Percentiles rank a stretch among this genome's conserved stretches.
phyloP scores from a whole-genome alignment of 495 filamentous ascomycete species.

The Hyphodiscus hymeniophilus region DNA sequence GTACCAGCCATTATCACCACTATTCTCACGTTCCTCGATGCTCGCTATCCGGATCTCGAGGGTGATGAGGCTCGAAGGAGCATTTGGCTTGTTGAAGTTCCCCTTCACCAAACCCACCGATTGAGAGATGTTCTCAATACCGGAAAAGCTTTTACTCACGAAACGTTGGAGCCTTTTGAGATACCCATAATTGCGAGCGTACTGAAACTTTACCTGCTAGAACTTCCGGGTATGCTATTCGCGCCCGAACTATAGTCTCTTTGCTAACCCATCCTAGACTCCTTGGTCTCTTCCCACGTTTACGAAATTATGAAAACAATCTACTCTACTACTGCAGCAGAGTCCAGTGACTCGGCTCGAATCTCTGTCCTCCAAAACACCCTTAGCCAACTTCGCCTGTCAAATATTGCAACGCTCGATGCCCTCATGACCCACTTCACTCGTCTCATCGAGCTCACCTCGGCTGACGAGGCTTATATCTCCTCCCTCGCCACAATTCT shows the following conservation, averaged over 20 bases:
- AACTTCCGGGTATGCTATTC: slow-evolving; percentile 70
- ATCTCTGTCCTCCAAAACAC: slow-evolving; percentile 93
- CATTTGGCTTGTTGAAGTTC: slow-evolving; percentile 92
- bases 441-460: slow-evolving; percentile 91
- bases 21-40: slow-evolving; percentile 87
- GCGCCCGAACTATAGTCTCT: slow-evolving; percentile 14
- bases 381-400: slow-evolving; percentile 85
- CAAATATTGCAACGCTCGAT: slow-evolving; percentile 97
- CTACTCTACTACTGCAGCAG: slow-evolving; percentile 76
- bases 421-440: slow-evolving; percentile 98
- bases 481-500: slow-evolving; percentile 67
- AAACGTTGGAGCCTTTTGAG: slow-evolving; percentile 76
- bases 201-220: slow-evolving; percentile 91
- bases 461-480: slow-evolving; percentile 84
- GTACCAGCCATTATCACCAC: slow-evolving; percentile 91
- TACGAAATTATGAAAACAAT: slow-evolving; percentile 99
- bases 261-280: slow-evolving; percentile 50
- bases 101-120: slow-evolving; percentile 76
- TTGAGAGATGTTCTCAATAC: slow-evolving; percentile 78
- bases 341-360: slow-evolving; percentile 57
- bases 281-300: slow-evolving; percentile 93
- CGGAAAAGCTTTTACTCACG: slow-evolving; percentile 70
- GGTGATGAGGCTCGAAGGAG: slow-evolving; percentile 88
- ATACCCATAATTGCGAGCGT: slow-evolving; percentile 89
- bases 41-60: slow-evolving; percentile 95